phyloP scores from a whole-genome alignment of 2,329 filamentous ascomycete species.

The Blumeria graminis region DNA sequence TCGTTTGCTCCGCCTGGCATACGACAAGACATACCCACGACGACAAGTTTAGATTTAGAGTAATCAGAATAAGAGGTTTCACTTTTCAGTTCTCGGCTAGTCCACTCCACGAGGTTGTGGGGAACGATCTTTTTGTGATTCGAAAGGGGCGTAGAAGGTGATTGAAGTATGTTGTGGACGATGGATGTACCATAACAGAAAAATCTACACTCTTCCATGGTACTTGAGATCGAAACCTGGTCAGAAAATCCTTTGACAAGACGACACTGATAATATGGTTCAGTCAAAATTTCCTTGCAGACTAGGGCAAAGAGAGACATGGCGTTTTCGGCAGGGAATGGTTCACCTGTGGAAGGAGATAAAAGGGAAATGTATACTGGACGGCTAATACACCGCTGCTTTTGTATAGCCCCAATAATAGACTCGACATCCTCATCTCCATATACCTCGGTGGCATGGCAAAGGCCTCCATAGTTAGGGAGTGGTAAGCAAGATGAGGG shows the following conservation, averaged over 20 bases:
- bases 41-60: slow-evolving; percentile 14
- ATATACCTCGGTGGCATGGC: slow-evolving; percentile 1
- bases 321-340: background rate
- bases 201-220: background rate
- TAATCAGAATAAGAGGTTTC: background rate
- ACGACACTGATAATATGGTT: background rate
- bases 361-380: slow-evolving; percentile 1
- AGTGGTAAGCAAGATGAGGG: slow-evolving; percentile 1
- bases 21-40: slow-evolving; percentile 57
- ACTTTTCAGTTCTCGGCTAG: background rate
- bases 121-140: background rate
- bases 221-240: background rate
- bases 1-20: slow-evolving; percentile 44
- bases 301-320: background rate
- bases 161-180: background rate
- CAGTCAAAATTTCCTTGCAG: slow-evolving; percentile 1
- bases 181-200: background rate
- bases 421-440: background rate
- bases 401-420: background rate
- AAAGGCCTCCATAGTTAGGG: background rate
- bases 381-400: background rate
- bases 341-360: slow-evolving; percentile 1
- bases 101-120: background rate
- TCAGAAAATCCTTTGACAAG: background rate
- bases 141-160: background rate